Evolutionary conservation across 129 eudicot genomes (phyloP), one percentile per base, ranked within the genome.

Genomic region (Flaveria linearis): DNA sequence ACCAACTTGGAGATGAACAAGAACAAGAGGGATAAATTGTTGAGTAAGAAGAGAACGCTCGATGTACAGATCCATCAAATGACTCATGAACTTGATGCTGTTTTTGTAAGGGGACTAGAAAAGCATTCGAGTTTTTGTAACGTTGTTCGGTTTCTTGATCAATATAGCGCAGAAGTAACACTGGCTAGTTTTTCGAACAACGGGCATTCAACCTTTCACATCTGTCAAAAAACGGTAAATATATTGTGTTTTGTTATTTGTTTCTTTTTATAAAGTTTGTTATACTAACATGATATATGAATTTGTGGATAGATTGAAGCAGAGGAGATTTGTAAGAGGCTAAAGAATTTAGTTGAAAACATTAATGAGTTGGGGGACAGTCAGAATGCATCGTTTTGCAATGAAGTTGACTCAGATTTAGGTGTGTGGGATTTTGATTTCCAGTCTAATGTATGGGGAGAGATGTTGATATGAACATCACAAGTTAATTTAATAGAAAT

Each of bases 101-200:
- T 86, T 70, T 61, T 82, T 49, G 61, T 85, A 16, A 77, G 58
- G 50, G 91, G 87, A 41, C 22, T 86, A 17, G 28, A 86, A 7
- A 41, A 80, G 18, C 76, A 78, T 13, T 67, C 72, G 13, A 66
- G 22, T 13, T 89, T 89, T 69, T 43, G 78, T 18, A 53, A 78
- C 8, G 84, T 85, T 4, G 43, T 84, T 18, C 82, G 69, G 8
- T 69, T 84, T 16, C 75, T 86, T 36, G 33, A 71, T 68, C 77
- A 80, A 11, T 76, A 82, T 60, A 85, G 87, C 62, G 62, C 76
- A 15, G 86, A 89, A 73, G 87, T 89, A 13, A 57, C 83, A 45
- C 41, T 78, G 28, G 89, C 95, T 50, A 84, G 23, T 65, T 86
- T 76, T 57, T 76, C 86, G 1, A 46, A 17, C 58, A 5, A 57